phyloP scores from a whole-genome alignment of 768 basidiomycete genomes.

The Baorangia bicolor region DNA sequence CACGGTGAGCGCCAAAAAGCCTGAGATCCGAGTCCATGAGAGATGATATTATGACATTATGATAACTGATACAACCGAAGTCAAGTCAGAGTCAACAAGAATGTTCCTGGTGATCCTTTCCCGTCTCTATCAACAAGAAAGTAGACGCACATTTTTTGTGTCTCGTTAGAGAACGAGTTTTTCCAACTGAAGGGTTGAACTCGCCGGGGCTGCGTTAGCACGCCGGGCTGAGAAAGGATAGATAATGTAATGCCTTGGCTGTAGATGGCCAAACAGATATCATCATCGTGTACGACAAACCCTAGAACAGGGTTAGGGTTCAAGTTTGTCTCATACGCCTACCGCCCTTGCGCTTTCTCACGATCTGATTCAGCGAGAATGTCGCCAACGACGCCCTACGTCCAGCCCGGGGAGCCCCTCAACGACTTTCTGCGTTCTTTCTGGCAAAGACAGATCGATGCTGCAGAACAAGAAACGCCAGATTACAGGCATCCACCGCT shows the following conservation, averaged over 20 bases:
- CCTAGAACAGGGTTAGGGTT: slow-evolving; percentile 31
- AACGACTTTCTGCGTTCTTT: slow-evolving; percentile 84
- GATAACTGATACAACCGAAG: no score
- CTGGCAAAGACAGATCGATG: slow-evolving; percentile 87
- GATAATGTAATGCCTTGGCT: no score
- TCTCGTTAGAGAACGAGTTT: background rate
- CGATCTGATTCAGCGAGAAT: slow-evolving; percentile 20
- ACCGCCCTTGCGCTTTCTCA: slow-evolving; percentile 12
- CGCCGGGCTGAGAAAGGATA: no score
- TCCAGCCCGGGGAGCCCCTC: slow-evolving; percentile 82
- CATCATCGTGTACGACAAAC: no score
- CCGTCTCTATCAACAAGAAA: background rate
- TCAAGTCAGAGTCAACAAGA: background rate
- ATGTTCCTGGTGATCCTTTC: background rate
- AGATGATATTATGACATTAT: no score
- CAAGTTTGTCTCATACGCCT: background rate
- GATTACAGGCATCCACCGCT: slow-evolving; percentile 87
- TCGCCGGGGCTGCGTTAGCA: no score
- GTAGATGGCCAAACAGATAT: no score
- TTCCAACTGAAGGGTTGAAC: no score
- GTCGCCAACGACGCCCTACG: slow-evolving; percentile 54
- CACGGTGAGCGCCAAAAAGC: background rate
- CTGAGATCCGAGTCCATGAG: background rate
- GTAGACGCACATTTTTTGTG: background rate
- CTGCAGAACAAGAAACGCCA: slow-evolving; percentile 83